These are phyloP conservation scores for Amaranthus cruentus DNA, from an alignment of 148 eudicot species.

Conservation along the genomic window DNA sequence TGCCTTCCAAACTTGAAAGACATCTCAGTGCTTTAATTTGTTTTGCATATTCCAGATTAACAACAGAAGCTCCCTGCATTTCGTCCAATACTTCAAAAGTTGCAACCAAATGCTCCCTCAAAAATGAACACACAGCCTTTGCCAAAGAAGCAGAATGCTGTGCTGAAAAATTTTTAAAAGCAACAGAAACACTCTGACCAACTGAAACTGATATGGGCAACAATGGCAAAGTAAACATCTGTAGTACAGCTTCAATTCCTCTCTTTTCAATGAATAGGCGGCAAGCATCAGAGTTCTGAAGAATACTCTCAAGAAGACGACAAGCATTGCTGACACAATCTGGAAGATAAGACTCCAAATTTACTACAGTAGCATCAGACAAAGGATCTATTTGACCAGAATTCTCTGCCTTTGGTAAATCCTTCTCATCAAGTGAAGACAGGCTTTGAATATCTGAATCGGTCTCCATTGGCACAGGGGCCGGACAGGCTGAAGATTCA, in stretches of 20 bases:
- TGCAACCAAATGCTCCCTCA: constrained; percentile 67
- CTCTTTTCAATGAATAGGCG: constrained; percentile 86
- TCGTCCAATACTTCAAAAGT: constrained; percentile 57
- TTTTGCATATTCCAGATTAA: constrained; percentile 55
- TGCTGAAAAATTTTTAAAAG: constrained; percentile 90
- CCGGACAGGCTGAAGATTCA: constrained; percentile 40
- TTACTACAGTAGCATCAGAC: constrained; percentile 42
- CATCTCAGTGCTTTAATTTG: constrained; percentile 56
- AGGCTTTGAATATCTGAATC: constrained; percentile 49
- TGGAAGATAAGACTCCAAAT: constrained; percentile 70
- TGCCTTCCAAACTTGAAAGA: constrained; percentile 75
- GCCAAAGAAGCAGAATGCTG: constrained; percentile 91
- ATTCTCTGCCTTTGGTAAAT: constrained; percentile 36
- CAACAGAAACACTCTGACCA: constrained; percentile 79
- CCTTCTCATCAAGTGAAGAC: constrained; percentile 36
- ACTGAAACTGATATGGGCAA: constrained; percentile 78
- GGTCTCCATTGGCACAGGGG: constrained; percentile 85
- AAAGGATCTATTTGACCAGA: constrained; percentile 42
- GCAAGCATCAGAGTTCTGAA: constrained; percentile 89
- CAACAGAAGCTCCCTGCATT: constrained; percentile 53
- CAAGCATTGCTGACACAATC: constrained; percentile 80
- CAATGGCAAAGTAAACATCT: constrained; percentile 67
- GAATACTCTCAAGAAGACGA: constrained; percentile 88
- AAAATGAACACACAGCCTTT: constrained; percentile 70
- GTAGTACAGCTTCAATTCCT: constrained; percentile 79